Evolutionary conservation across 495 filamentous ascomycete species (phyloP).

Genomic region (Aspergillus indologenus): DNA sequence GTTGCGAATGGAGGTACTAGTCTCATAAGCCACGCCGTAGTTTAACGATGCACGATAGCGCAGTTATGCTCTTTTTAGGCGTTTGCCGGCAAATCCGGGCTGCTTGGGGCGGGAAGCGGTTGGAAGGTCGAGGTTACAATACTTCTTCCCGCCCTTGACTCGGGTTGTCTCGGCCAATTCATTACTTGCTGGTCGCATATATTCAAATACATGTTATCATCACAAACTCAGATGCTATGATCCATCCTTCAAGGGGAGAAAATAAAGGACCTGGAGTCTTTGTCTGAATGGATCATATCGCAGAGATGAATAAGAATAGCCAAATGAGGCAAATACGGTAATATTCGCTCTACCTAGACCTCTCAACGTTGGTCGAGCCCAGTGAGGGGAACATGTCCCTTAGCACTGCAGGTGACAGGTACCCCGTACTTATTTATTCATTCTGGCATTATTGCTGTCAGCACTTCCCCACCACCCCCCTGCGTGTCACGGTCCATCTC

Average conservation of each 20-base stretch:
- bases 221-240: too few species aligned
- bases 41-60: not conserved
- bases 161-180: not conserved
- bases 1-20: not conserved
- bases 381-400: not conserved
- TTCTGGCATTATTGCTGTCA: not conserved
- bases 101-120: not conserved
- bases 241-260: too few species aligned
- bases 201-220: too few species aligned
- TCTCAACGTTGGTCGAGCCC: not conserved
- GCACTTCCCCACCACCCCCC: not conserved
- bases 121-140: not conserved
- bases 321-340: not conserved
- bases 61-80: not conserved
- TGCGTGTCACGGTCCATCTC: not conserved
- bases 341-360: too few species aligned
- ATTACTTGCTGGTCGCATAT: not conserved
- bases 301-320: not conserved
- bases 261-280: too few species aligned
- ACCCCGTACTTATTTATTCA: too few species aligned
- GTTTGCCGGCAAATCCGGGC: not conserved
- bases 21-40: too few species aligned
- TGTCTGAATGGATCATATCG: not conserved
- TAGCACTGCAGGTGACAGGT: not conserved
- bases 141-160: not conserved